These are phyloP conservation scores for Dalechampia spathulata DNA, from an alignment of 441 rosid species.

Conservation along the genomic window DNA sequence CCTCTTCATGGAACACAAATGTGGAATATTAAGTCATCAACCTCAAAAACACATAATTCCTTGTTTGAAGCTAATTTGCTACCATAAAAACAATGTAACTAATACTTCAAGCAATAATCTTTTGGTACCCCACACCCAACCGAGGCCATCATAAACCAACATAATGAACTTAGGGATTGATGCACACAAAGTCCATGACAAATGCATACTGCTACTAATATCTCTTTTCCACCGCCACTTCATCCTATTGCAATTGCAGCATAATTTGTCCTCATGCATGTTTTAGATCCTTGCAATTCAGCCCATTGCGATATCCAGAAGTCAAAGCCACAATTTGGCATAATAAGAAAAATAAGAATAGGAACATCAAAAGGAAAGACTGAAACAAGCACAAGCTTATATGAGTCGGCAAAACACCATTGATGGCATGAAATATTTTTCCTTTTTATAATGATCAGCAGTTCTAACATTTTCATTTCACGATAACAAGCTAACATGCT, in stretches of 20 bases:
- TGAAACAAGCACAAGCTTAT: background rate
- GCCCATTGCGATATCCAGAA: too few species aligned
- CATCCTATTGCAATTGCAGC: slow-evolving; percentile 3
- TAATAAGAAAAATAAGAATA: too few species aligned
- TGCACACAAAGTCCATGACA: background rate
- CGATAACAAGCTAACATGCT: background rate
- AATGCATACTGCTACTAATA: background rate
- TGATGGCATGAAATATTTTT: background rate
- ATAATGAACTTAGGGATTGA: background rate
- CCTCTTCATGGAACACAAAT: background rate
- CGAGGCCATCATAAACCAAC: background rate
- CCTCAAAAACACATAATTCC: background rate
- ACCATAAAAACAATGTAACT: background rate
- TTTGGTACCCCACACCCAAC: slow-evolving; percentile 1
- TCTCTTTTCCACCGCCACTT: background rate
- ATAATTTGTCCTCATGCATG: background rate
- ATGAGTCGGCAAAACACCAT: too few species aligned
- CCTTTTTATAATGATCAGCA: too few species aligned
- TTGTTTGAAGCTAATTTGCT: background rate
- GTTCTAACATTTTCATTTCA: too few species aligned
- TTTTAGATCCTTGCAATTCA: background rate
- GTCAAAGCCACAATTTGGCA: too few species aligned
- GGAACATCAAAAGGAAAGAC: background rate
- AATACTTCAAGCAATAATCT: background rate
- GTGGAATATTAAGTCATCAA: background rate